These are phyloP conservation scores for Umbelopsis sp. DNA, from an alignment of 192 early-diverging fungal species.

Conservation along the genomic window DNA sequence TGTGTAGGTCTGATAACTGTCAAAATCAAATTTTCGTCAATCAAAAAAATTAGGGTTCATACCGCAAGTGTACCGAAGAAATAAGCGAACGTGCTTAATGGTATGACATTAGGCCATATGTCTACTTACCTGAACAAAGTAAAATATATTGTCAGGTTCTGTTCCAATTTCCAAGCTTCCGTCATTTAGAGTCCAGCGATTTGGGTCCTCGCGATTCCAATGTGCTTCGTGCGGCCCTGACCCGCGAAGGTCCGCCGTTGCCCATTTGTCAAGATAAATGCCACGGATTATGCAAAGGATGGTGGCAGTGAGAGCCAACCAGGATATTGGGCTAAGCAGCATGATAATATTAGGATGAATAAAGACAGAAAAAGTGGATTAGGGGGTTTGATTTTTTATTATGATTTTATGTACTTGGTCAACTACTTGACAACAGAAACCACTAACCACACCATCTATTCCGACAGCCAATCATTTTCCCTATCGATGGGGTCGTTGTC, in stretches of 20 bases:
- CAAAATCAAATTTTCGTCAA: neutral
- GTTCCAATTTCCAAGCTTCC: constrained; percentile 41
- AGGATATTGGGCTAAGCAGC: constrained; percentile 14
- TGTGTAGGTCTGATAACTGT: constrained; percentile 85
- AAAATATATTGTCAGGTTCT: constrained; percentile 61
- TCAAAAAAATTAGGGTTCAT: neutral
- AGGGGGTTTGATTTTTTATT: neutral
- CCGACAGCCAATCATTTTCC: constrained; percentile 16
- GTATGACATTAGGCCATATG: neutral
- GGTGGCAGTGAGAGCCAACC: constrained; percentile 11
- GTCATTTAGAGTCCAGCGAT: neutral
- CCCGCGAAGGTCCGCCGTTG: constrained; percentile 47
- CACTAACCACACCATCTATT: constrained; percentile 1
- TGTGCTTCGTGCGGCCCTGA: constrained; percentile 38
- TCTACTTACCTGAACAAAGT: constrained; percentile 66
- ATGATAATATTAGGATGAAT: constrained; percentile 12
- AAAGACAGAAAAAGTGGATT: neutral
- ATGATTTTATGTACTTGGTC: constrained; percentile 1
- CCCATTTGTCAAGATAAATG: constrained; percentile 31
- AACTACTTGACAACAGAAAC: neutral
- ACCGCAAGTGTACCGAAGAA: neutral
- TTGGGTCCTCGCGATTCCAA: constrained; percentile 33
- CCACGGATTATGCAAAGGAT: constrained; percentile 34
- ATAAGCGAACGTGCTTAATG: neutral
- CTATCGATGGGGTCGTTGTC: constrained; percentile 5